Conservation (phyloP, 2,329 filamentous ascomycete species). For the Fusarium sp. region DNA sequence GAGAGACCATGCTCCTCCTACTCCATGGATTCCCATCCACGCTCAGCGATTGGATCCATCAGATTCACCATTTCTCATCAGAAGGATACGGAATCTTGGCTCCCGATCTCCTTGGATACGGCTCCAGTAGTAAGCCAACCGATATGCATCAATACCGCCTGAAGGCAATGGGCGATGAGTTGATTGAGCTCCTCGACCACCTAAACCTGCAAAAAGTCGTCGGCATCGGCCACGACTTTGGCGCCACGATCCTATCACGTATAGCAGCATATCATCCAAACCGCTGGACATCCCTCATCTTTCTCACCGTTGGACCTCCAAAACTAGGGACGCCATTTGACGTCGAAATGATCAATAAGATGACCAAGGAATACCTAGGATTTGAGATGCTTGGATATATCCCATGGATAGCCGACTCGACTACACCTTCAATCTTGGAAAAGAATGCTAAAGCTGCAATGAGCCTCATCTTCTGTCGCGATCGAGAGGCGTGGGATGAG, state of each 20-base stretch:
- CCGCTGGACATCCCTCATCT: slow-evolving; percentile 38
- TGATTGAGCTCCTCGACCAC: slow-evolving; percentile 50
- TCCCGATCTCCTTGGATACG: slow-evolving; percentile 57
- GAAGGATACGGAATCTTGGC: slow-evolving; percentile 58
- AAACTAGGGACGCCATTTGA: slow-evolving; percentile 47
- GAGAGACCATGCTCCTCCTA: slow-evolving; percentile 55
- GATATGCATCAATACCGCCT: slow-evolving; percentile 47
- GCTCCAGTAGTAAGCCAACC: slow-evolving; percentile 49
- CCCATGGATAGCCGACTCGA: slow-evolving; percentile 39
- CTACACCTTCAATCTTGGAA: slow-evolving; percentile 40
- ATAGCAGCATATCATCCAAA: slow-evolving; percentile 44
- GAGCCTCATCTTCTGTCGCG: slow-evolving; percentile 47
- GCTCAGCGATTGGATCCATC: slow-evolving; percentile 57
- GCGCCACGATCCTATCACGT: slow-evolving; percentile 48
- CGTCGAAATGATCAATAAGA: slow-evolving; percentile 47
- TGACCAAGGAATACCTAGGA: slow-evolving; percentile 47
- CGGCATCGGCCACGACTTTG: slow-evolving; percentile 57
- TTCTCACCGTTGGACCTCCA: slow-evolving; percentile 49
- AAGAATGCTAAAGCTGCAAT: slow-evolving; percentile 42
- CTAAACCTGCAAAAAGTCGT: slow-evolving; percentile 53
- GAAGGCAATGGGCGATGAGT: slow-evolving; percentile 48
- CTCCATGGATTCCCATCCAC: slow-evolving; percentile 64
- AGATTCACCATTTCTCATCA: slow-evolving; percentile 50
- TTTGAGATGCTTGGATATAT: slow-evolving; percentile 51
- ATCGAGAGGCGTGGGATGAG: slow-evolving; percentile 39